Evolutionary conservation across 176 grass and related monocot genomes (phyloP).

Genomic region (Panicum miliaceum): DNA sequence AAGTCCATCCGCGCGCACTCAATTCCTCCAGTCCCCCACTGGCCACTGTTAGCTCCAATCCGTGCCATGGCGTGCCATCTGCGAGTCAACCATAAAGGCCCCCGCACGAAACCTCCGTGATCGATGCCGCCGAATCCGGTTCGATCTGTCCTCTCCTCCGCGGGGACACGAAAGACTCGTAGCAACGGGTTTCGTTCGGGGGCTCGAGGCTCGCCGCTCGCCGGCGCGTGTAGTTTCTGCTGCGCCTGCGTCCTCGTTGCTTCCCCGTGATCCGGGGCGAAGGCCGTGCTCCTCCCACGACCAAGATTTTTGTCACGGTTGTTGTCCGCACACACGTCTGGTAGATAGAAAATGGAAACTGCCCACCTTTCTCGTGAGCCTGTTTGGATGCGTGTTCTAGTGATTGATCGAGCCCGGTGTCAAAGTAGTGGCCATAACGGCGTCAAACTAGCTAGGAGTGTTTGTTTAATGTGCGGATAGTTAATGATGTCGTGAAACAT

Average conservation of each 20-base stretch:
- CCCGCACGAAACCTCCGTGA: background rate
- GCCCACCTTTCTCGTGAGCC: background rate
- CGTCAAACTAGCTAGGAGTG: background rate
- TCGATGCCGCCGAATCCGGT: constrained; percentile 6
- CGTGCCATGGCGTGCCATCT: background rate
- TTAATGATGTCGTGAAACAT: background rate
- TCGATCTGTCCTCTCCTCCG: background rate
- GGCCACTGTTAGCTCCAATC: background rate
- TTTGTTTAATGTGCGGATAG: background rate
- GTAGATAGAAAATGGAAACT: too few relatives aligned
- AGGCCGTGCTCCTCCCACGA: constrained; percentile 7
- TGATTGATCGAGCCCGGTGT: background rate
- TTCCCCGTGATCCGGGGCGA: constrained; percentile 44
- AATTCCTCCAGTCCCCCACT: background rate
- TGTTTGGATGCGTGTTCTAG: background rate
- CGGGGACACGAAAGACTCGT: background rate
- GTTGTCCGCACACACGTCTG: constrained; percentile 14
- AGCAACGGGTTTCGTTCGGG: background rate
- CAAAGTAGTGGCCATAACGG: background rate
- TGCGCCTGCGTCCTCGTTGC: background rate
- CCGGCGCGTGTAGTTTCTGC: background rate
- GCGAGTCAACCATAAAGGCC: constrained; percentile 34
- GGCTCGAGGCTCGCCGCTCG: background rate
- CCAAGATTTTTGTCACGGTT: constrained; percentile 35
- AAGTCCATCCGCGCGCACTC: constrained; percentile 42